A percentile compares a stretch with the other conserved stretches of the same genome.
These are phyloP conservation scores for Quaeritorhiza haematococci DNA, from an alignment of 371 early-diverging fungal genomes.

Conservation along the genomic window DNA sequence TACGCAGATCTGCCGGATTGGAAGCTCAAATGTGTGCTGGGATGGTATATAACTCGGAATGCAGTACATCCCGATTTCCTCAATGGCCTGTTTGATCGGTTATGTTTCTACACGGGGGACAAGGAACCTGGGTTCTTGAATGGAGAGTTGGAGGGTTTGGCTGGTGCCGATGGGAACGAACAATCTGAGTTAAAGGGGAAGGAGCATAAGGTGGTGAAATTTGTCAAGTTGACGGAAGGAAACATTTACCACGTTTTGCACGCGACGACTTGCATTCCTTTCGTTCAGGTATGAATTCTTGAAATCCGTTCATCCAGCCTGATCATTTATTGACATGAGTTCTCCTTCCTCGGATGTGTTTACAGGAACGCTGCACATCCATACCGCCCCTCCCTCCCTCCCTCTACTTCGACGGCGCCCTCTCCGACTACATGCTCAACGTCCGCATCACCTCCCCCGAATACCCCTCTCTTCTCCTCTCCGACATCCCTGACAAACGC, in stretches of 20 bases:
- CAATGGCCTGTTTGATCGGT: conserved; percentile 7
- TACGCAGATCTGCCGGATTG: conserved; percentile 16
- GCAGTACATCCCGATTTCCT: conserved; percentile 13
- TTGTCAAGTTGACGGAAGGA: conserved; percentile 18
- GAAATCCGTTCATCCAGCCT: neutral
- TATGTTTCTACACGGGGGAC: conserved; percentile 28
- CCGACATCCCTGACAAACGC: conserved; percentile 8
- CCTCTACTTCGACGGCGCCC: conserved; percentile 26
- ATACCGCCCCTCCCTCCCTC: conserved; percentile 22
- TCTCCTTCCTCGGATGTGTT: no score
- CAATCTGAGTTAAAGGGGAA: conserved; percentile 13
- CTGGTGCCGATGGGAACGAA: conserved; percentile 1
- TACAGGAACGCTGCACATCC: conserved; percentile 25
- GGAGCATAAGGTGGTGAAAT: conserved; percentile 7
- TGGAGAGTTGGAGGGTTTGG: no score
- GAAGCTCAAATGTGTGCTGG: conserved; percentile 8
- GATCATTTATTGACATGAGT: neutral
- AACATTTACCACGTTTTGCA: conserved; percentile 31
- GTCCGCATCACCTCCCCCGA: conserved; percentile 2
- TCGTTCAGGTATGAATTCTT: conserved; percentile 20
- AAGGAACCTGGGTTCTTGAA: conserved; percentile 20
- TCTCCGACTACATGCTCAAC: conserved; percentile 28
- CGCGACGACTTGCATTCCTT: conserved; percentile 34
- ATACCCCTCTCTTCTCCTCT: conserved; percentile 14
- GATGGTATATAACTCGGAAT: conserved; percentile 9